These are phyloP conservation scores for Kalanchoe fedtschenkoi DNA, from an alignment of 164 flowering plant species.

Conservation along the genomic window DNA sequence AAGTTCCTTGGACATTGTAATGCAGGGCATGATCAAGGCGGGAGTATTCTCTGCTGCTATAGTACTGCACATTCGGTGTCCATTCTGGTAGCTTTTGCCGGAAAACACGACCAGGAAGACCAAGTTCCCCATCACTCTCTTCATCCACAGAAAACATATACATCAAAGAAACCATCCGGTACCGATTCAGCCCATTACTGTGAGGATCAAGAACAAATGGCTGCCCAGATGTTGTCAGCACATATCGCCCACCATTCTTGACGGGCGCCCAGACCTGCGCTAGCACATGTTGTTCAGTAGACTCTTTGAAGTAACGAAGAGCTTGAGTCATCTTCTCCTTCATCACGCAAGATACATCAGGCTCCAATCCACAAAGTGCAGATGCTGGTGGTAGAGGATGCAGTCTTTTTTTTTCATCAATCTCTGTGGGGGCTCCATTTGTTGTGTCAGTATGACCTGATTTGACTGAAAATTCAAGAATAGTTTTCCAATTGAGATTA, in stretches of 20 bases:
- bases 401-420: constrained; percentile 20
- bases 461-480: constrained; percentile 11
- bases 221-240: constrained; percentile 90
- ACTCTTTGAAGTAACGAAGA: constrained; percentile 67
- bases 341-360: constrained; percentile 57
- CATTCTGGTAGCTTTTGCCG: constrained; percentile 79
- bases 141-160: constrained; percentile 73
- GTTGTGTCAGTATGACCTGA: constrained; percentile 29
- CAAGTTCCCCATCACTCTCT: constrained; percentile 54
- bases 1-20: constrained; percentile 71
- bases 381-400: constrained; percentile 23
- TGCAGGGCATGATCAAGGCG: constrained; percentile 68
- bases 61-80: constrained; percentile 96
- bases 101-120: constrained; percentile 97
- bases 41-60: constrained; percentile 68
- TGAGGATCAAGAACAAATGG: constrained; percentile 85
- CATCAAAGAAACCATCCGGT: constrained; percentile 68
- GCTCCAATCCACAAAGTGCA: constrained; percentile 19
- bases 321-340: constrained; percentile 91
- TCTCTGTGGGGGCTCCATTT: constrained; percentile 18
- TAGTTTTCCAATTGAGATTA: too few relatives aligned
- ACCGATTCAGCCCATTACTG: constrained; percentile 67
- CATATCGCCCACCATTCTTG: constrained; percentile 44
- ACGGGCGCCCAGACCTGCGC: constrained; percentile 99
- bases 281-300: constrained; percentile 67